Evolutionary conservation across 148 eudicot genomes (phyloP).

Genomic region (Chenopodium berlandieri): DNA sequence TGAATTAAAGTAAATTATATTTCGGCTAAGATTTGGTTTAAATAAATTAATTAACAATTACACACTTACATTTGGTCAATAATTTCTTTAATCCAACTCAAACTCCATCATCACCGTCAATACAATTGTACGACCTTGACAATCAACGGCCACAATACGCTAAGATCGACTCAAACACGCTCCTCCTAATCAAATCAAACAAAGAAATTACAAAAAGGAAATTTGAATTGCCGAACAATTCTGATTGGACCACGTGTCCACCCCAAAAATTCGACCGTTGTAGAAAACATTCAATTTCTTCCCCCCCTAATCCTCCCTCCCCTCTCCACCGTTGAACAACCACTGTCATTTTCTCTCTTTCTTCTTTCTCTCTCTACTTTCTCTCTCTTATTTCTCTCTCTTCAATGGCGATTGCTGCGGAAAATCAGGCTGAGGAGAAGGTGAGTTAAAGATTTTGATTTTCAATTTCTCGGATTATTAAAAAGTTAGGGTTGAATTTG

Average conservation of each 20-base stretch:
- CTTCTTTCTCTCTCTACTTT: not conserved
- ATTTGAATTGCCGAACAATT: conserved; percentile 15
- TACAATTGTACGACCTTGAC: not conserved
- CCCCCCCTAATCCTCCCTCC: not conserved
- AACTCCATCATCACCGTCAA: too few species aligned
- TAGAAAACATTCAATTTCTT: not conserved
- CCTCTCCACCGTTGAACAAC: conserved; percentile 15
- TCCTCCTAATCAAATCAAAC: conserved; percentile 6
- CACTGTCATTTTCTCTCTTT: not conserved
- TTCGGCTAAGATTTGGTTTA: too few species aligned
- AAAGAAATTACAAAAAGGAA: not conserved
- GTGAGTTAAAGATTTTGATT: conserved; percentile 17
- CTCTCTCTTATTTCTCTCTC: conserved; percentile 8
- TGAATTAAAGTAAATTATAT: too few species aligned
- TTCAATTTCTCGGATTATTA: not conserved
- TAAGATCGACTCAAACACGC: conserved; percentile 16
- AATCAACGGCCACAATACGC: not conserved
- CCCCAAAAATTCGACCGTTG: conserved; percentile 43
- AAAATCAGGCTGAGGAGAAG: conserved; percentile 44
- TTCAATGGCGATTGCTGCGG: conserved; percentile 51
- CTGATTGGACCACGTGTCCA: conserved; percentile 30
- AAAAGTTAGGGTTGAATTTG: conserved; percentile 12
- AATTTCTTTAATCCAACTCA: too few species aligned
- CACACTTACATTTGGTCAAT: too few species aligned
- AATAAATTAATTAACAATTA: too few species aligned